Percentiles rank a stretch among this genome's conserved stretches.
Evolutionary conservation across 306 rosid species (phyloP).

Genomic region (Ceratonia siliqua): DNA sequence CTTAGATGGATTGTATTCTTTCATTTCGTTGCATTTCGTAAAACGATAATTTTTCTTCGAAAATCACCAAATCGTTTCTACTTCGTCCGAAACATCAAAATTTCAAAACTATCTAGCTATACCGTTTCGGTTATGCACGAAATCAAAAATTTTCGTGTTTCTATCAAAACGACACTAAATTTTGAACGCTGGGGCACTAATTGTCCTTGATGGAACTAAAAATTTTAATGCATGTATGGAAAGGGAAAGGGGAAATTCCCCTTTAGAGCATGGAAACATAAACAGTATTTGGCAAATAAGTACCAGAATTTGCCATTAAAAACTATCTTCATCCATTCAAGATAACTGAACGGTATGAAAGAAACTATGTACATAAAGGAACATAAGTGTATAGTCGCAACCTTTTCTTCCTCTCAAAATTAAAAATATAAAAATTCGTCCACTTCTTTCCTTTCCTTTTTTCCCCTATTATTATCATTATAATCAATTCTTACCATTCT

Average conservation of each 20-base stretch:
- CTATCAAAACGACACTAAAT: too few species aligned
- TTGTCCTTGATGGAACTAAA: too few species aligned
- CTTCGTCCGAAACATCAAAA: too few species aligned
- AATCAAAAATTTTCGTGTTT: too few species aligned
- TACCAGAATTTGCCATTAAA: background rate
- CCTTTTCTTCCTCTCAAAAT: background rate
- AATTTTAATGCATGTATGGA: background rate
- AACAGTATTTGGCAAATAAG: background rate
- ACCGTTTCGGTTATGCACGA: too few species aligned
- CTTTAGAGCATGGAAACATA: background rate
- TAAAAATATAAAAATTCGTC: background rate
- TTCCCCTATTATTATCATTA: background rate
- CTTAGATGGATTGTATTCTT: too few species aligned
- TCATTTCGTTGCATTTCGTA: too few species aligned
- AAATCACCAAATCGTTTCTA: too few species aligned
- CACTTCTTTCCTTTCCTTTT: background rate
- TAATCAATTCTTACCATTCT: background rate
- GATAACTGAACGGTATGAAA: background rate
- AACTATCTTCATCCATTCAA: background rate
- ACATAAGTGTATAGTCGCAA: background rate
- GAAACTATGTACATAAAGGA: background rate
- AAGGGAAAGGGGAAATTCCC: background rate
- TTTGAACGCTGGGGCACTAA: too few species aligned
- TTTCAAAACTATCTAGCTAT: too few species aligned
- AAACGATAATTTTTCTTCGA: too few species aligned